These are phyloP conservation scores for Seiridium cupressi DNA, from an alignment of 2,329 filamentous ascomycete species.

Conservation along the genomic window DNA sequence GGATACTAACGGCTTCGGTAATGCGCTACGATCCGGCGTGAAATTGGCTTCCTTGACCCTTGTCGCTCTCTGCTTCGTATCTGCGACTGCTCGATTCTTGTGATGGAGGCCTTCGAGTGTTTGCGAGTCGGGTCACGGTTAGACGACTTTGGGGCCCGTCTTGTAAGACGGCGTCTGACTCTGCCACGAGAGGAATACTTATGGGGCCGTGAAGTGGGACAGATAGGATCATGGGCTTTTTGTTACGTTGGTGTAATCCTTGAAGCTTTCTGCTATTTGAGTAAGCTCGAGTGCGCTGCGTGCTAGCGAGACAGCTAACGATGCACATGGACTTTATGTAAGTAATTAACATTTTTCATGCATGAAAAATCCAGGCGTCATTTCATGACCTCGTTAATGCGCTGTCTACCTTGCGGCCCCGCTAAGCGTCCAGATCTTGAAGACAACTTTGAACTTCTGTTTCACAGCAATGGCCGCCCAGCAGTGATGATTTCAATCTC, in stretches of 20 bases:
- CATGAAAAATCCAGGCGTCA: not conserved
- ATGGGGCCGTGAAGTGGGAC: not conserved
- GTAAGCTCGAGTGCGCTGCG: not conserved
- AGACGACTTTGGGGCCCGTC: no score
- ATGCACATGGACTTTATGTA: not conserved
- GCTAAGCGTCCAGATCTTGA: no score
- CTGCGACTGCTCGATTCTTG: not conserved
- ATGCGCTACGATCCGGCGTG: not conserved
- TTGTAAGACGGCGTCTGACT: no score
- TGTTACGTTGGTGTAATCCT: not conserved
- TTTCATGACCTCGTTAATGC: not conserved
- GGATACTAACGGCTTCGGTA: conserved; percentile 1
- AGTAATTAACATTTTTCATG: not conserved
- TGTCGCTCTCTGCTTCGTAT: not conserved
- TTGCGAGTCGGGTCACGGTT: not conserved
- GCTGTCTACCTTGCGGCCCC: not conserved
- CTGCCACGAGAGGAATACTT: not conserved
- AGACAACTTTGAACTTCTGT: no score
- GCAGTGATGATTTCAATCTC: no score
- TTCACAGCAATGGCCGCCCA: no score
- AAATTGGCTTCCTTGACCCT: not conserved
- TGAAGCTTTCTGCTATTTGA: not conserved
- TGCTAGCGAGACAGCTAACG: not conserved
- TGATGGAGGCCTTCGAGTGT: not conserved
- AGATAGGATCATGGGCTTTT: not conserved